Evolutionary conservation across 1,139 yeast genomes (phyloP).

Genomic region (Yamadazyma conglobata): DNA sequence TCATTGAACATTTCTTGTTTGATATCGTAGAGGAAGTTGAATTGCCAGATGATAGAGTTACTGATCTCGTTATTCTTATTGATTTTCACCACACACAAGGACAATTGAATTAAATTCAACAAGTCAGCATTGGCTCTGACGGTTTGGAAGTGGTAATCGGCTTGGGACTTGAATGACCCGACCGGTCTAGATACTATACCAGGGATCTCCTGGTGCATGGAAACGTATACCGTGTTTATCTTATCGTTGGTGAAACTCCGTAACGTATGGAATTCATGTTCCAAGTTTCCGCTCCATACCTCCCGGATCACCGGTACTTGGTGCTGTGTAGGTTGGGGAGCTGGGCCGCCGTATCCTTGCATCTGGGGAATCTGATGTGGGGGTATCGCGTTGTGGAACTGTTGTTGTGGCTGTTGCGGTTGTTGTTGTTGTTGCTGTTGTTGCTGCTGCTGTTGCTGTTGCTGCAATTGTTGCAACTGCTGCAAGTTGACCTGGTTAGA

Average conservation of each 20-base stretch:
- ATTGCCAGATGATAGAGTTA: conserved; percentile 86
- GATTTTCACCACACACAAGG: conserved; percentile 78
- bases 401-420: conserved; percentile 13
- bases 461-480: conserved; percentile 16
- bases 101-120: conserved; percentile 80
- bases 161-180: conserved; percentile 87
- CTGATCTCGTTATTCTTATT: conserved; percentile 57
- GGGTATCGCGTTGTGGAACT: conserved; percentile 10
- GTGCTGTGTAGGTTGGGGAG: conserved; percentile 16
- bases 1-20: conserved; percentile 79
- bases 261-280: conserved; percentile 72
- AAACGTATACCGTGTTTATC: conserved; percentile 56
- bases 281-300: conserved; percentile 86
- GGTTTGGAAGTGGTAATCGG: conserved; percentile 95
- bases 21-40: conserved; percentile 82
- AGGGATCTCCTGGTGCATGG: conserved; percentile 89
- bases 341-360: conserved; percentile 8
- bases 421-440: conserved; percentile 16
- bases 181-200: conserved; percentile 96
- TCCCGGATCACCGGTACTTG: conserved; percentile 50
- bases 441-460: conserved; percentile 13
- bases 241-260: conserved; percentile 64
- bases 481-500: conserved; percentile 14
- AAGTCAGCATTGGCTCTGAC: conserved; percentile 88
- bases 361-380: conserved; percentile 14